These are phyloP conservation scores for Lunularia cruciata DNA, from an alignment of 225 moss, liverwort and hornwort genomes.

Conservation along the genomic window DNA sequence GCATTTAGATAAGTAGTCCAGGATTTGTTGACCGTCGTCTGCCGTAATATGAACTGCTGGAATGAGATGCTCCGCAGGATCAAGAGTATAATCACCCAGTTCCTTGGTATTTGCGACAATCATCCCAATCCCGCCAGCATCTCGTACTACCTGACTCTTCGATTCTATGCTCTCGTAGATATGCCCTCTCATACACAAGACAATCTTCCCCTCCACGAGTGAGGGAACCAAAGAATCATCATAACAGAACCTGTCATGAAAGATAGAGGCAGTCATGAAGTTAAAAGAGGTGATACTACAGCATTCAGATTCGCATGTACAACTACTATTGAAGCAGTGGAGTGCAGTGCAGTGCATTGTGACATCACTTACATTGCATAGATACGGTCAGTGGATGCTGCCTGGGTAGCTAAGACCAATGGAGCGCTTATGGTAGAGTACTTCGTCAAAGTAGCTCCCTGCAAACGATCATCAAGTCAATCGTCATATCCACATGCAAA, in stretches of 20 bases:
- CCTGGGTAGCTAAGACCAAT: neutral
- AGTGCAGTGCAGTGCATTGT: neutral
- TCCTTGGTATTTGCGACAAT: neutral
- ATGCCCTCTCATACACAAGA: conserved; percentile 13
- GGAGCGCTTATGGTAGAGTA: neutral
- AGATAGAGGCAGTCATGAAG: neutral
- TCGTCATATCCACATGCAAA: too few species aligned
- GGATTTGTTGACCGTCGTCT: neutral
- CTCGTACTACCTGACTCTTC: neutral
- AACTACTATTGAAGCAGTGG: too few species aligned
- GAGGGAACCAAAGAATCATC: neutral
- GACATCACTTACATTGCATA: neutral
- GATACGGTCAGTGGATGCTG: neutral
- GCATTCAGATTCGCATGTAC: too few species aligned
- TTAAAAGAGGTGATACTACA: too few species aligned
- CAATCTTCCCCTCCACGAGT: conserved; percentile 6
- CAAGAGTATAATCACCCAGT: conserved; percentile 5
- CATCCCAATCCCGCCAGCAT: conserved; percentile 15
- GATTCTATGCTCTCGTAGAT: neutral
- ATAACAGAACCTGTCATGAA: conserved; percentile 1
- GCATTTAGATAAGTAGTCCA: conserved; percentile 2
- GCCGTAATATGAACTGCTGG: conserved; percentile 13
- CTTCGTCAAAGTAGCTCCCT: conserved; percentile 7
- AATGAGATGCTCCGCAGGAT: neutral
- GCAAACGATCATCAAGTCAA: too few species aligned